These are phyloP conservation scores for Aegle marmelos DNA, from an alignment of 345 rosid species.

Conservation along the genomic window DNA sequence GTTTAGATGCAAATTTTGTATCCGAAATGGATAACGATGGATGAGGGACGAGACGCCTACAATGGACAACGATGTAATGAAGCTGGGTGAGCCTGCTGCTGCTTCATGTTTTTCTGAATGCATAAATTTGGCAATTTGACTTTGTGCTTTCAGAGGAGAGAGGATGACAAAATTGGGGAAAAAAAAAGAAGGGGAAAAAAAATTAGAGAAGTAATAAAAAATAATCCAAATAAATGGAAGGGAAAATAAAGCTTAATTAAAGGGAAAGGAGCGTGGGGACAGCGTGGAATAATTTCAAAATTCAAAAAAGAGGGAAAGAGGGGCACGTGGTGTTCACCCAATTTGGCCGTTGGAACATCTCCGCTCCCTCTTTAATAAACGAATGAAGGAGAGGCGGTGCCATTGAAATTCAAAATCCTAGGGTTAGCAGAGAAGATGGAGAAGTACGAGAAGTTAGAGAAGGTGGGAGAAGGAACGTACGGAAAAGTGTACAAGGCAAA, in stretches of 20 bases:
- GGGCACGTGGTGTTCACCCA: neutral
- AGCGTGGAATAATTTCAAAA: conserved; percentile 3
- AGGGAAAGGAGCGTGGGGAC: too few species aligned
- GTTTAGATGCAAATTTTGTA: too few species aligned
- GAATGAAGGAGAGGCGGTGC: neutral
- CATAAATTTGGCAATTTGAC: too few species aligned
- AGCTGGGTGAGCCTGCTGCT: too few species aligned
- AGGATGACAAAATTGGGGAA: neutral
- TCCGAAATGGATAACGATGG: too few species aligned
- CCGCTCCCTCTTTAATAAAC: neutral
- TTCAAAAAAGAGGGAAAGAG: conserved; percentile 8
- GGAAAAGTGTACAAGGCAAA: conserved; percentile 95
- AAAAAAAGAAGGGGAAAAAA: neutral
- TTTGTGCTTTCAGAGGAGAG: too few species aligned
- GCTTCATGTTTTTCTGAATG: too few species aligned
- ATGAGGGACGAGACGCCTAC: too few species aligned
- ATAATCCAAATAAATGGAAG: neutral
- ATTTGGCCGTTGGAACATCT: neutral
- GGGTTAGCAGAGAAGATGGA: conserved; percentile 47
- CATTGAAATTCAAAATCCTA: neutral
- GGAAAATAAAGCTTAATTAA: neutral
- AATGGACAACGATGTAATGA: too few species aligned
- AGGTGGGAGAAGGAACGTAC: conserved; percentile 94
- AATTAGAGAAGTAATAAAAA: too few species aligned
- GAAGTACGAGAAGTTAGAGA: conserved; percentile 95